Percentiles rank a stretch among this genome's conserved stretches.
phyloP scores from a whole-genome alignment of 495 filamentous ascomycete genomes.

The Jackrogersella multiformis region DNA sequence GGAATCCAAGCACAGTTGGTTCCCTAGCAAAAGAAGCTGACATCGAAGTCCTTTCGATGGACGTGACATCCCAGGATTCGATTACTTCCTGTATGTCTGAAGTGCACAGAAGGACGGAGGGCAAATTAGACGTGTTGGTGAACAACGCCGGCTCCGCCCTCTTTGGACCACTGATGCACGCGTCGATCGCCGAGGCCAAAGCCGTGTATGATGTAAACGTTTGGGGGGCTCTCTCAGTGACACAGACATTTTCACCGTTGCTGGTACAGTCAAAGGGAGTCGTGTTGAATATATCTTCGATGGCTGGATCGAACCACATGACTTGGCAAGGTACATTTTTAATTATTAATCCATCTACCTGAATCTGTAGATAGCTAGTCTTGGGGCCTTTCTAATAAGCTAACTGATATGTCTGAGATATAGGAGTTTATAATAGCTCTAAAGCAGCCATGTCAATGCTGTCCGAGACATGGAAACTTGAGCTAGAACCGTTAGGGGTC shows the following conservation, averaged over 20 bases:
- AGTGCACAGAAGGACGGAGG: constrained; percentile 24
- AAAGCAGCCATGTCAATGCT: constrained; percentile 47
- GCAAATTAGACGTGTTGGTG: constrained; percentile 51
- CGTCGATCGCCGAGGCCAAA: constrained; percentile 48
- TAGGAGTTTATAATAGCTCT: constrained; percentile 42
- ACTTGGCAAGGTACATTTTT: constrained; percentile 19
- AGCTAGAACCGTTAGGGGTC: constrained; percentile 49
- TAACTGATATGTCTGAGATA: background rate
- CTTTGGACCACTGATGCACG: constrained; percentile 50
- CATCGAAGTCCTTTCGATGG: constrained; percentile 30
- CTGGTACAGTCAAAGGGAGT: constrained; percentile 44
- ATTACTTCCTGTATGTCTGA: constrained; percentile 18
- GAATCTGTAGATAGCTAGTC: too few species aligned
- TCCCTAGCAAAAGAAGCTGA: background rate
- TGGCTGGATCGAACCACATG: constrained; percentile 13
- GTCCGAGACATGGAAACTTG: constrained; percentile 44
- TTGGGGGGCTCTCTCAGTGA: constrained; percentile 48
- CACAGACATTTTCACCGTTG: constrained; percentile 51
- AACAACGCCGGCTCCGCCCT: constrained; percentile 54
- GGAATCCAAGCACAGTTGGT: background rate
- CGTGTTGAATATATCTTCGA: constrained; percentile 48
- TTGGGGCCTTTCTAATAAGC: background rate
- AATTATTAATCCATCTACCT: too few species aligned
- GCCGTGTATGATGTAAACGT: constrained; percentile 53
- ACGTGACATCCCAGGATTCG: constrained; percentile 30